Evolutionary conservation across 441 rosid genomes (phyloP), one percentile per base, ranked within the genome.

Genomic region (Lepidium campestre): DNA sequence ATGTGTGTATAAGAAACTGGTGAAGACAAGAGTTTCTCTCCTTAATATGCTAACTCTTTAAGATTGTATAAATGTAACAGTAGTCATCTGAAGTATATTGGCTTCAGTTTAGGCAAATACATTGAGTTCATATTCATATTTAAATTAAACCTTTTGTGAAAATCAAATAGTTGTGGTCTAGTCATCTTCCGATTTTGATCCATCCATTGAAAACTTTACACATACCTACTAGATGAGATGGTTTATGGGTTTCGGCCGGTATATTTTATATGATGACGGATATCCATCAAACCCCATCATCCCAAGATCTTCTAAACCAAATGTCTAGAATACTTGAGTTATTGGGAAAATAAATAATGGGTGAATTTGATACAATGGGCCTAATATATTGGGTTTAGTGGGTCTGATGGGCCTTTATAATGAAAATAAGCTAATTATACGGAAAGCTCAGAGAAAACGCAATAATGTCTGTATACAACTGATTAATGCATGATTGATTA

Each of bases 11-110:
- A 68, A 81, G 69, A 72, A 57, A 35, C 11, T 79, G 59, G 10
- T 85, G 68, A 81, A 74, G 66, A 65, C 77, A 22, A 79, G 86
- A 78, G 85, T 80, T 66, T 80, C 76, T 10, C 59, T 87, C 37
- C 81, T 81, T 53, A 81, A 84, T 61, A 57, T 74, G 56, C 70
- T 82, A 46, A 74, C 66, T 75, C 44, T 53, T 60, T 79, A 67
- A 59, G 23, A 57, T 65, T 56, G 13, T 18, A 18, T 34, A 32
- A 4, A 27, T 71, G 58, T 57, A 47, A 15, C 6, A 55, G 46
- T 47, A 9, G 11, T 29, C 34, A 48, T 48, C 10, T 48, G 5
- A 48, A 12, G 54, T 48, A 7, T 23, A 23, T 23, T 48, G 31
- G 54, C 54, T 23, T 23, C 25, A 48, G 54, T 48, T 12, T 46